Evolutionary conservation across 805 yeast species (phyloP).

Genomic region (Grigorovia jiainica): DNA sequence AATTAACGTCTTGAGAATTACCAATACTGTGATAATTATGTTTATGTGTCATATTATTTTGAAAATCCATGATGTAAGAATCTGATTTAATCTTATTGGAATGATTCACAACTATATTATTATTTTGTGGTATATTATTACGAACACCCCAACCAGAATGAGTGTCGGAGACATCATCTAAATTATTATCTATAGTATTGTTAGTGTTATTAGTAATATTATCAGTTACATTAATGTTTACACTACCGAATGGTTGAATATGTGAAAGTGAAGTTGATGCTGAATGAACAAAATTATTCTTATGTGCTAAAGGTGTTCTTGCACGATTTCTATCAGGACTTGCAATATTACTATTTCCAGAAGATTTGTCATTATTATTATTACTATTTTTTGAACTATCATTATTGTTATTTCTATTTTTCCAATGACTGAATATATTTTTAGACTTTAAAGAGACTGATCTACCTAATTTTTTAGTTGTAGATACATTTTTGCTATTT

Average conservation of each 20-base stretch:
- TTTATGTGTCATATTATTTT: neutral
- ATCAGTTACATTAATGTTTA: neutral
- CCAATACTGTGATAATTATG: neutral
- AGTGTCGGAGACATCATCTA: constrained; percentile 16
- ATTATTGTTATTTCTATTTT: constrained; percentile 5
- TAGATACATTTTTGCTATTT: neutral
- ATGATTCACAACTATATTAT: neutral
- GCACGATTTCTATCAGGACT: neutral
- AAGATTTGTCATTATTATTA: neutral
- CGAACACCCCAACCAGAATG: constrained; percentile 30
- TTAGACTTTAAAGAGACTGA: constrained; percentile 28
- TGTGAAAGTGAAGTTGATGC: neutral
- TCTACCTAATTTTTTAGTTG: constrained; percentile 19
- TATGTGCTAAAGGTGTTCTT: neutral
- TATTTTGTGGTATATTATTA: neutral
- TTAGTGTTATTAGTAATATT: neutral
- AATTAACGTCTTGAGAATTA: too few species aligned
- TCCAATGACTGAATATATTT: constrained; percentile 18
- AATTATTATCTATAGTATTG: neutral
- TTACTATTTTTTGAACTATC: neutral
- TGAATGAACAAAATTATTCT: neutral
- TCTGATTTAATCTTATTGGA: neutral
- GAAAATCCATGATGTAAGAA: neutral
- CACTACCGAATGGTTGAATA: neutral
- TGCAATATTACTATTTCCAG: neutral